phyloP scores from a whole-genome alignment of 345 rosid species.

The Eutrema heterophyllum region DNA sequence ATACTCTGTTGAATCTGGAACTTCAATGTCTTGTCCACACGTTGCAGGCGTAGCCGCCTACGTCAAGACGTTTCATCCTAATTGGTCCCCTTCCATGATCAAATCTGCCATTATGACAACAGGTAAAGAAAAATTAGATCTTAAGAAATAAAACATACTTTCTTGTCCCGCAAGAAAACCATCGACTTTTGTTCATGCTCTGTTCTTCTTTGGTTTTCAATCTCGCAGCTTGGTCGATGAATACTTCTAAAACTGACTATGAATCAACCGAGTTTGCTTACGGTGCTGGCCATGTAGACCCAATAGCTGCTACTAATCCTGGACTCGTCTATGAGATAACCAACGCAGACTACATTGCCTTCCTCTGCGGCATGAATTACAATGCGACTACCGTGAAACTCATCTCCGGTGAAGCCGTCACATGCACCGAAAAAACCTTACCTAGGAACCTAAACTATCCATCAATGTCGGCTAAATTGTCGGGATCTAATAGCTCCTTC shows the following conservation, averaged over 20 bases:
- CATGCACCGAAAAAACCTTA: conserved; percentile 21
- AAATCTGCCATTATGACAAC: conserved; percentile 46
- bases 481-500: conserved; percentile 10
- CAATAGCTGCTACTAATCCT: conserved; percentile 31
- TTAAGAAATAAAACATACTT: neutral
- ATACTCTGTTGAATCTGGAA: conserved; percentile 34
- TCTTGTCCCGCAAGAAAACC: neutral
- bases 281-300: conserved; percentile 39
- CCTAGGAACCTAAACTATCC: conserved; percentile 25
- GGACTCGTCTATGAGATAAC: conserved; percentile 32
- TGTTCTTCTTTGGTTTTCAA: neutral
- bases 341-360: conserved; percentile 20
- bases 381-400: neutral
- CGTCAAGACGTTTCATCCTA: conserved; percentile 37
- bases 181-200: neutral
- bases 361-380: conserved; percentile 31
- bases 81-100: conserved; percentile 50
- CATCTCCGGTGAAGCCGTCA: conserved; percentile 32
- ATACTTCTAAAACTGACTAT: neutral
- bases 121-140: neutral
- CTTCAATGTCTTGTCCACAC: conserved; percentile 50
- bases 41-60: conserved; percentile 38
- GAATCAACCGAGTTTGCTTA: conserved; percentile 23
- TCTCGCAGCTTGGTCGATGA: conserved; percentile 28
- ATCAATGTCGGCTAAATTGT: conserved; percentile 5